Evolutionary conservation across 805 yeast genomes (phyloP).

Genomic region (Yueomyces sinensis): DNA sequence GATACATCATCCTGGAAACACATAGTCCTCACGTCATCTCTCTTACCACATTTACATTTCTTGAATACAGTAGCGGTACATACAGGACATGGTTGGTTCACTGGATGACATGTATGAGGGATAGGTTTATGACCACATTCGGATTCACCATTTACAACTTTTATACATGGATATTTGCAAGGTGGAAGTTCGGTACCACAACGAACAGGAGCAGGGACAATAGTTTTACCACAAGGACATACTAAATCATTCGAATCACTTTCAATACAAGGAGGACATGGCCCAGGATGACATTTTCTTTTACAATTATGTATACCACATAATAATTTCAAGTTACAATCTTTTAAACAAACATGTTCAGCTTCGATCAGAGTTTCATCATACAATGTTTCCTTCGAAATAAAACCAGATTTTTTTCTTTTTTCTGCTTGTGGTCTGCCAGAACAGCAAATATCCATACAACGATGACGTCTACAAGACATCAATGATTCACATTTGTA

Average conservation of each 20-base stretch:
- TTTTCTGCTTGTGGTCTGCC: slow-evolving; percentile 45
- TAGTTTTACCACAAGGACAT: slow-evolving; percentile 72
- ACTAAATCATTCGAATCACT: slow-evolving; percentile 66
- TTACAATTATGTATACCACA: slow-evolving; percentile 63
- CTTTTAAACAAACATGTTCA: slow-evolving; percentile 55
- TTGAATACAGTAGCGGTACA: slow-evolving; percentile 54
- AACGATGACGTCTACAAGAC: slow-evolving; percentile 73
- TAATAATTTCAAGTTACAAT: slow-evolving; percentile 46
- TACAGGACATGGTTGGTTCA: slow-evolving; percentile 51
- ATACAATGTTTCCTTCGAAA: slow-evolving; percentile 16
- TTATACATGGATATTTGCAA: slow-evolving; percentile 53
- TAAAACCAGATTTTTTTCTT: slow-evolving; percentile 28
- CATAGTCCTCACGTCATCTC: slow-evolving; percentile 38
- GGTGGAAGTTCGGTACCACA: slow-evolving; percentile 61
- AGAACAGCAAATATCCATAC: slow-evolving; percentile 55
- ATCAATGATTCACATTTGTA: slow-evolving; percentile 62
- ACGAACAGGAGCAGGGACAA: slow-evolving; percentile 69
- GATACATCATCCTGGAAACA: slow-evolving; percentile 58
- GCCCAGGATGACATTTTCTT: slow-evolving; percentile 65
- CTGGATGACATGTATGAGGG: slow-evolving; percentile 67
- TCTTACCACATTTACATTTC: slow-evolving; percentile 49
- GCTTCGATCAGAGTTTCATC: slow-evolving; percentile 59
- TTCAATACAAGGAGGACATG: slow-evolving; percentile 70
- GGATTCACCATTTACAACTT: slow-evolving; percentile 26
- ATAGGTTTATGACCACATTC: slow-evolving; percentile 63